Conservation (phyloP, 2,329 filamentous ascomycete species). For the Exophiala dermatitidis region DNA sequence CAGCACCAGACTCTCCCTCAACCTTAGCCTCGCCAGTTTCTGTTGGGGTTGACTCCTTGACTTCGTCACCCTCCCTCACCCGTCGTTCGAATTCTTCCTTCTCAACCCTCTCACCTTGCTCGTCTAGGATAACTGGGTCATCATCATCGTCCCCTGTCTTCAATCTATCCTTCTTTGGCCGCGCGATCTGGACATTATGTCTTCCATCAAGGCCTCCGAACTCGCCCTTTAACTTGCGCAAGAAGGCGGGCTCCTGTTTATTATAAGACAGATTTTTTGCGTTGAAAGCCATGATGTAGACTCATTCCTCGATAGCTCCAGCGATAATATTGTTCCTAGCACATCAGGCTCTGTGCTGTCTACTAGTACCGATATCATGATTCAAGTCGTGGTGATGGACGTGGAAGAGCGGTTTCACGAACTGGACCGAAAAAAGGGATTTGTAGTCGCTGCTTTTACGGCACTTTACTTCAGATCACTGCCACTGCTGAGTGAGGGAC, state of each 20-base stretch:
- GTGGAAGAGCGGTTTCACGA: too few species aligned
- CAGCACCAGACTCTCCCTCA: not conserved
- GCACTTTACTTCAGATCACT: too few species aligned
- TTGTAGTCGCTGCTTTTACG: too few species aligned
- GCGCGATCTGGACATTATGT: slow-evolving; percentile 24
- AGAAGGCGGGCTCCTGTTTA: slow-evolving; percentile 26
- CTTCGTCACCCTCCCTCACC: slow-evolving; percentile 6
- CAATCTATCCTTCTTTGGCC: slow-evolving; percentile 24
- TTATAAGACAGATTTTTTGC: slow-evolving; percentile 25
- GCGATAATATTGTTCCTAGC: not conserved
- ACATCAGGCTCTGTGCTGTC: not conserved
- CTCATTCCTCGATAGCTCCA: not conserved
- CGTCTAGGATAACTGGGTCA: slow-evolving; percentile 26
- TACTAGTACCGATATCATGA: too few species aligned
- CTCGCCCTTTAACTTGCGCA: slow-evolving; percentile 24
- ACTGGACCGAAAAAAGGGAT: too few species aligned
- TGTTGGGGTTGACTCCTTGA: not conserved
- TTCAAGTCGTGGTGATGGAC: too few species aligned
- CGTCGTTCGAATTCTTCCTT: slow-evolving; percentile 24
- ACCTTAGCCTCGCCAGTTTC: not conserved
- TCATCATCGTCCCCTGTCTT: slow-evolving; percentile 27
- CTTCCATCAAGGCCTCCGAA: slow-evolving; percentile 21
- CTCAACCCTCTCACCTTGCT: slow-evolving; percentile 22
- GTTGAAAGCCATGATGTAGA: slow-evolving; percentile 17
- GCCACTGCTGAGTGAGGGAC: too few species aligned